Evolutionary conservation across 2,329 filamentous ascomycete species (phyloP).

Genomic region (Paecilomyces formosus): DNA sequence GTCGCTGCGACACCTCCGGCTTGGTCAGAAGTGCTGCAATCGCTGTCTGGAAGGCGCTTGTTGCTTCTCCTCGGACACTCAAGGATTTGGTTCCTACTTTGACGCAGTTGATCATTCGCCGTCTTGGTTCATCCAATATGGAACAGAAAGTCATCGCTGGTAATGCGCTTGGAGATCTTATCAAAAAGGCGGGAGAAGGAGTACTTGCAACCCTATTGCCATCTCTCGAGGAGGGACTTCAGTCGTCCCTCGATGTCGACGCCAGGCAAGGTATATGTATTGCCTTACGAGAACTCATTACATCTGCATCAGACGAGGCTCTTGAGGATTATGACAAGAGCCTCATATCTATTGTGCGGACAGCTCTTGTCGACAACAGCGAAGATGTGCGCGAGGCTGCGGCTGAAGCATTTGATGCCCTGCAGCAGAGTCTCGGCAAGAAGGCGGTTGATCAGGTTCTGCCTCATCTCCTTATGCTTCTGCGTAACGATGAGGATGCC

Average conservation of each 20-base stretch:
- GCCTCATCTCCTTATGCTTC: slow-evolving; percentile 81
- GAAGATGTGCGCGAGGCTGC: slow-evolving; percentile 89
- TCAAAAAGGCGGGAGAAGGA: slow-evolving; percentile 91
- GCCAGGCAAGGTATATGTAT: slow-evolving; percentile 97
- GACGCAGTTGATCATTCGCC: slow-evolving; percentile 87
- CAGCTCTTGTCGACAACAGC: slow-evolving; percentile 83
- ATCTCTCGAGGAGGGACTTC: slow-evolving; percentile 83
- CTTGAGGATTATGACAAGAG: slow-evolving; percentile 93
- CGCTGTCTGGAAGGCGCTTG: slow-evolving; percentile 92
- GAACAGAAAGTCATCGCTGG: slow-evolving; percentile 98
- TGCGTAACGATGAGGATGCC: slow-evolving; percentile 77
- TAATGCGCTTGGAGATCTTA: slow-evolving; percentile 92
- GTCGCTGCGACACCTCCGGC: slow-evolving; percentile 90
- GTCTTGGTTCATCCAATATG: slow-evolving; percentile 91
- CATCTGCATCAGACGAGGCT: slow-evolving; percentile 78
- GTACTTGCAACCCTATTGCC: slow-evolving; percentile 82
- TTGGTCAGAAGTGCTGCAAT: slow-evolving; percentile 85
- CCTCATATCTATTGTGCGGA: slow-evolving; percentile 87
- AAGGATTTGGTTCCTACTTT: slow-evolving; percentile 94
- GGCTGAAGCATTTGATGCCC: slow-evolving; percentile 90
- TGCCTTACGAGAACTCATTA: slow-evolving; percentile 86
- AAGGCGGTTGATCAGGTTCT: slow-evolving; percentile 91
- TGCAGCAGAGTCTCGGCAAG: slow-evolving; percentile 92
- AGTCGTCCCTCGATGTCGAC: slow-evolving; percentile 81
- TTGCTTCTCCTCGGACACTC: slow-evolving; percentile 82